Evolutionary conservation across 768 basidiomycete species (phyloP).

Genomic region (Leccinum ochraceum): DNA sequence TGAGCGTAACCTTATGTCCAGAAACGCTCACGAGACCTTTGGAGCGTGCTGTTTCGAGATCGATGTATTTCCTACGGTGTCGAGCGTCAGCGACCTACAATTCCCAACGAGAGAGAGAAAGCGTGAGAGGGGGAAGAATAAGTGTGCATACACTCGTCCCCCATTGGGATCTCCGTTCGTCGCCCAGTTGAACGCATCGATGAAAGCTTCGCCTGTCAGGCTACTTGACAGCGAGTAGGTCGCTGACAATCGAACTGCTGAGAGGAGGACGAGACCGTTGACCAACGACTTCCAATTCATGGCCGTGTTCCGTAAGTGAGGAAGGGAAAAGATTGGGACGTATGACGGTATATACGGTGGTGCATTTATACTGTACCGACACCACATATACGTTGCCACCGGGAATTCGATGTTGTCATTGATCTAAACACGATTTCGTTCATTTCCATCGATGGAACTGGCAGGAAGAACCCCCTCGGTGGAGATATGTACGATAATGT

Average conservation of each 20-base stretch:
- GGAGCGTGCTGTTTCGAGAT: constrained; percentile 49
- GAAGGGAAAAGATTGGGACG: neutral
- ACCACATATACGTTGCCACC: neutral
- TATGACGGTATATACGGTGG: neutral
- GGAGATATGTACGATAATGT: neutral
- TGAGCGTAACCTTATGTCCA: constrained; percentile 38
- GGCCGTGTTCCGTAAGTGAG: neutral
- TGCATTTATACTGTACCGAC: neutral
- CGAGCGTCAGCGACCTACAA: neutral
- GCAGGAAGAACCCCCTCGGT: neutral
- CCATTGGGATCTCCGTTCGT: constrained; percentile 31
- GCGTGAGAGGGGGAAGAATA: neutral
- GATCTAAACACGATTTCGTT: neutral
- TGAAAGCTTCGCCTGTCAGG: constrained; percentile 49
- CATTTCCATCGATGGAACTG: neutral
- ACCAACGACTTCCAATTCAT: constrained; percentile 3
- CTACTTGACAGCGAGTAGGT: constrained; percentile 50
- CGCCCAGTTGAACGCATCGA: constrained; percentile 34
- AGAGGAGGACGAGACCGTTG: constrained; percentile 11
- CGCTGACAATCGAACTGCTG: constrained; percentile 31
- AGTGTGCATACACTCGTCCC: constrained; percentile 27
- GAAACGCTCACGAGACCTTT: constrained; percentile 60
- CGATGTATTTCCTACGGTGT: constrained; percentile 42
- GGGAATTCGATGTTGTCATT: neutral
- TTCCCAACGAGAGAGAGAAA: neutral